phyloP scores from a whole-genome alignment of 176 grass and related monocot genomes.

The Carex scoparia region DNA sequence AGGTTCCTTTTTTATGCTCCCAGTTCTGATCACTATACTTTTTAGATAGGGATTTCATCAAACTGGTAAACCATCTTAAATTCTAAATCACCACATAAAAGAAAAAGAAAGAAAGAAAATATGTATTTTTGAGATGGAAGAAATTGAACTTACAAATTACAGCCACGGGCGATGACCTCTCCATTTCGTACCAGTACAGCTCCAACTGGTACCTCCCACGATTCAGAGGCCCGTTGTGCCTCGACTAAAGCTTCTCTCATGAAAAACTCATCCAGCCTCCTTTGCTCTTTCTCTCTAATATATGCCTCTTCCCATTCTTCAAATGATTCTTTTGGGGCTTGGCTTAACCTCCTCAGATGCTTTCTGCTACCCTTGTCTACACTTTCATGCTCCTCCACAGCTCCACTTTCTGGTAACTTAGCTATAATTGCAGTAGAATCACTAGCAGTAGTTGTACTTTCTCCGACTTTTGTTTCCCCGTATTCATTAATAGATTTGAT shows the following conservation, averaged over 20 bases:
- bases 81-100: neutral
- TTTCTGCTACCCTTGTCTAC: slow-evolving; percentile 9
- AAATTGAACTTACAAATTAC: slow-evolving; percentile 64
- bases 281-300: slow-evolving; percentile 52
- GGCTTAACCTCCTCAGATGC: slow-evolving; percentile 29
- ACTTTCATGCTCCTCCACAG: slow-evolving; percentile 1
- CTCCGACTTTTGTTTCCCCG: slow-evolving; percentile 9
- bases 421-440: slow-evolving; percentile 8
- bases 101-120: neutral
- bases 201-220: slow-evolving; percentile 95
- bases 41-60: neutral
- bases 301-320: slow-evolving; percentile 94
- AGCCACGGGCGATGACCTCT: slow-evolving; percentile 94
- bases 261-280: slow-evolving; percentile 82
- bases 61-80: neutral
- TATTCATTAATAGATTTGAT: slow-evolving; percentile 12
- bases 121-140: neutral
- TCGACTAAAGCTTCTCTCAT: slow-evolving; percentile 97
- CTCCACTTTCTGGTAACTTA: slow-evolving; percentile 1
- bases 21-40: neutral
- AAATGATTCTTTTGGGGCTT: slow-evolving; percentile 73
- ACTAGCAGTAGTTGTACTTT: neutral
- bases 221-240: slow-evolving; percentile 87
- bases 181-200: slow-evolving; percentile 85
- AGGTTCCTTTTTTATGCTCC: neutral